Conservation (phyloP, 305 asterid species). For the Fraxinus floribunda region DNA sequence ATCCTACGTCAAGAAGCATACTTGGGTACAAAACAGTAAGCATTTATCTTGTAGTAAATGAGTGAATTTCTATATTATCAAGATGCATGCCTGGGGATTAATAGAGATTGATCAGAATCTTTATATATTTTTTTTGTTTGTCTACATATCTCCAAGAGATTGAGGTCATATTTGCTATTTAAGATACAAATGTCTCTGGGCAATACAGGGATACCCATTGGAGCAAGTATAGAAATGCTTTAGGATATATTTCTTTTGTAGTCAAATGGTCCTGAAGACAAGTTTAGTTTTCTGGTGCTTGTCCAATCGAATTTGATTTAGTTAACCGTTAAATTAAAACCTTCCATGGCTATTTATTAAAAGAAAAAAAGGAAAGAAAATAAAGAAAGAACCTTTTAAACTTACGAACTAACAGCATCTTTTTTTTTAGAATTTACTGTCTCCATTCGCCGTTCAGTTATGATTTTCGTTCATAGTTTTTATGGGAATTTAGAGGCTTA, state of each 20-base stretch:
- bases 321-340: neutral
- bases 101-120: conserved; percentile 12
- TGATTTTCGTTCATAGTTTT: neutral
- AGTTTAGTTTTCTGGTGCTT: neutral
- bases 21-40: conserved; percentile 90
- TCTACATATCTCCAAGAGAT: conserved; percentile 4
- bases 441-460: neutral
- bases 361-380: neutral
- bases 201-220: neutral
- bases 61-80: conserved; percentile 7
- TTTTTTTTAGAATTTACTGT: neutral
- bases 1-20: conserved; percentile 93
- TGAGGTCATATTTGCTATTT: neutral
- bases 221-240: conserved; percentile 16
- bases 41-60: conserved; percentile 22
- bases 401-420: neutral
- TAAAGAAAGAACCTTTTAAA: neutral
- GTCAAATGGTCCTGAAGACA: neutral
- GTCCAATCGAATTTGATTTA: neutral
- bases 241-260: conserved; percentile 13
- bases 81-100: conserved; percentile 1
- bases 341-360: conserved; percentile 1
- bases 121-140: conserved; percentile 17
- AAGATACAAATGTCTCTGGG: neutral
- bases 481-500: neutral